Conservation (phyloP, 768 basidiomycete genomes). For the Roridomyces roridus region DNA sequence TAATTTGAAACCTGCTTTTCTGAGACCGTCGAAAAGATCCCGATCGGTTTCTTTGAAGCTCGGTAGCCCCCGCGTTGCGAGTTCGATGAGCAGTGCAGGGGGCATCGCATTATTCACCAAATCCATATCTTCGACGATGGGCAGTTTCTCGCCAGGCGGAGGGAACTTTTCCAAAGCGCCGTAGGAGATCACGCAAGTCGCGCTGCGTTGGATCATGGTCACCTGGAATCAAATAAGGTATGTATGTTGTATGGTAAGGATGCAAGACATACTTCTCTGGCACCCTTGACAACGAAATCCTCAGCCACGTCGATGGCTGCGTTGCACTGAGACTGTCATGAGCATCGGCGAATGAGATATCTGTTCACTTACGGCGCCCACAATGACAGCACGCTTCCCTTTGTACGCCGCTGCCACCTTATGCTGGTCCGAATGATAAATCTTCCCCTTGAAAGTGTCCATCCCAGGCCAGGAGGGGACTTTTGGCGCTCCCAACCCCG, state of each 20-base stretch:
- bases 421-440: too few relatives aligned
- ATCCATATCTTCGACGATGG: too few relatives aligned
- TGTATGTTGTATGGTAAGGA: background rate
- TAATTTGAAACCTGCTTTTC: too few relatives aligned
- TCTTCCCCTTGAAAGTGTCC: too few relatives aligned
- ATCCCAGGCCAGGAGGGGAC: too few relatives aligned
- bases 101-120: conserved; percentile 23
- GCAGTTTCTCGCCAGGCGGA: too few relatives aligned
- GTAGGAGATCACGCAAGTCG: conserved; percentile 16
- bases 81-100: too few relatives aligned
- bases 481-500: conserved; percentile 4
- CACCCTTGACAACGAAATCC: conserved; percentile 20
- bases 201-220: conserved; percentile 23
- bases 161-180: background rate
- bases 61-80: too few relatives aligned
- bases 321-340: conserved; percentile 15
- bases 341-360: too few relatives aligned
- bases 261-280: background rate
- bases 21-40: too few relatives aligned
- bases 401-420: conserved; percentile 14
- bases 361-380: conserved; percentile 16
- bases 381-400: conserved; percentile 15
- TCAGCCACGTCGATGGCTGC: conserved; percentile 14
- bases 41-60: too few relatives aligned
- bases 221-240: background rate